phyloP scores from a whole-genome alignment of 805 yeast species.

The Hanseniaspora valbyensis region DNA sequence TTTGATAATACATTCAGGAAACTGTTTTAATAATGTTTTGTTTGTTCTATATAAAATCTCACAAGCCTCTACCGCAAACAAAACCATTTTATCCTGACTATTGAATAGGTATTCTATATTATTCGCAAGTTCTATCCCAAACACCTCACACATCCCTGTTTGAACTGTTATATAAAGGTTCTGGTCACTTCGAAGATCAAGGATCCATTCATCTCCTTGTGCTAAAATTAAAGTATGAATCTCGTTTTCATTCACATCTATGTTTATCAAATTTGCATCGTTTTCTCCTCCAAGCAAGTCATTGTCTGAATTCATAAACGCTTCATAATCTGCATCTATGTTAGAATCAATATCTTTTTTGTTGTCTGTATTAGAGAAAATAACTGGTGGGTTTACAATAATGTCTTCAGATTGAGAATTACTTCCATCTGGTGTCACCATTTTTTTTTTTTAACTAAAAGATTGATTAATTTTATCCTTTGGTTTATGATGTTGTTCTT shows the following conservation, averaged over 20 bases:
- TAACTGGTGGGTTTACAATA: no score
- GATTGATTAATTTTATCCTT: no score
- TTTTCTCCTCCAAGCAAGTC: not conserved
- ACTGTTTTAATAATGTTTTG: slow-evolving; percentile 12
- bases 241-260: slow-evolving; percentile 20
- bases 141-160: slow-evolving; percentile 77
- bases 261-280: slow-evolving; percentile 11
- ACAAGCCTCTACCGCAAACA: slow-evolving; percentile 59
- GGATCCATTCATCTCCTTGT: slow-evolving; percentile 27
- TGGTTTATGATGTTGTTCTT: no score
- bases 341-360: not conserved
- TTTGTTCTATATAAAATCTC: slow-evolving; percentile 39
- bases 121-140: slow-evolving; percentile 82
- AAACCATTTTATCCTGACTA: slow-evolving; percentile 40
- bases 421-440: no score
- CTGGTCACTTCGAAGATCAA: slow-evolving; percentile 34
- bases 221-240: slow-evolving; percentile 20
- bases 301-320: slow-evolving; percentile 12
- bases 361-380: no score
- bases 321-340: slow-evolving; percentile 8
- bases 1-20: slow-evolving; percentile 19
- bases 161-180: slow-evolving; percentile 30
- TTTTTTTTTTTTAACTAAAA: no score
- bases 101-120: slow-evolving; percentile 51
- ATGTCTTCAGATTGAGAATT: no score